Evolutionary conservation across 2,329 filamentous ascomycete species (phyloP), one percentile per base, ranked within the genome.

Genomic region (Alternaria sp.): DNA sequence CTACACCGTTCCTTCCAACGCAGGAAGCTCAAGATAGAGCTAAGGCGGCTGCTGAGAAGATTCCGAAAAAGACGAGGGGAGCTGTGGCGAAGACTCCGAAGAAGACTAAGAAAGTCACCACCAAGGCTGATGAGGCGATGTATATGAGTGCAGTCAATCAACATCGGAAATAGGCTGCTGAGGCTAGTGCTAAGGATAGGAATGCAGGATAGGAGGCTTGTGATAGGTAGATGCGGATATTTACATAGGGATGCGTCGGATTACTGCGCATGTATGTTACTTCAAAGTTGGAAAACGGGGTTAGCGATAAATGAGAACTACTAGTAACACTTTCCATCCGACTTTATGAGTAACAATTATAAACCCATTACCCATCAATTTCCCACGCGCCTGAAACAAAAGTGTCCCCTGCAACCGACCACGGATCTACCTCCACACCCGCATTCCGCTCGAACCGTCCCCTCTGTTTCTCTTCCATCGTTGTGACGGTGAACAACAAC

Each of bases 281-380:
- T 17, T 11, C 15, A 36, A 9, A 1, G 36, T 40, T 40, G 9
- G 6, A 5, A 40, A 40, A 3, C 36, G 2, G n/a, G 36, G 36
- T 40, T 17, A 17, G 9, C 36, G 9, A 17, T 17, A 3, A 6
- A 40, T 17, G n/a, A 10, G 36, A 40, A 40, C 3, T 17, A 9
- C 5, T 11, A 40, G 5, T 6, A 40, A 40, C n/a, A 40, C 36
- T 40, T 2, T 17, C 4, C 2, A 3, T 9, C 0, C 32, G 8
- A 40, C 8, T 6, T 40, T 0, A 40, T 40, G 4, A 9, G 9
- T 0, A n/a, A 36, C 7, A 4, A 36, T n/a, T 36, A 7, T 7
- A n/a, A 36, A 36, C 32, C 32, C 32, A 36, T 9, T 36, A 36
- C 32, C 32, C 32, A 36, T 36, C 15, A 15, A n/a, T 1, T 36